phyloP scores from a whole-genome alignment of 2,329 filamentous ascomycete genomes.

The Pestalotiopsis sp. region DNA sequence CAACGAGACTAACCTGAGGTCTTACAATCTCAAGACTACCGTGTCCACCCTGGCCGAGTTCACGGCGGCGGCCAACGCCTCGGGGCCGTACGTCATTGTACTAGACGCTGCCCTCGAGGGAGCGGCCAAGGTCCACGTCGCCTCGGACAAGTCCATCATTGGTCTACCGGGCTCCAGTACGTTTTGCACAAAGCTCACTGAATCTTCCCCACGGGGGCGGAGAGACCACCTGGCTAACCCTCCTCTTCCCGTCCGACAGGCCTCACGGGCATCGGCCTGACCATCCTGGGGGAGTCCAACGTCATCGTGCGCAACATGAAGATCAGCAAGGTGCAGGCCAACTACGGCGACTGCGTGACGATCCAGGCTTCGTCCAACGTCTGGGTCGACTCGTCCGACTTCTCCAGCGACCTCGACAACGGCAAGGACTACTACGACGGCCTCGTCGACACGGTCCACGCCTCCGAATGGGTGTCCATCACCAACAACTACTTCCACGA shows the following conservation, averaged over 20 bases:
- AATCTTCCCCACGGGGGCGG: no score
- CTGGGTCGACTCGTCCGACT: conserved; percentile 70
- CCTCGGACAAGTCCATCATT: conserved; percentile 53
- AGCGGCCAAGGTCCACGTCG: conserved; percentile 43
- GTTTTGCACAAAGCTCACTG: conserved; percentile 9
- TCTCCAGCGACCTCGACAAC: conserved; percentile 56
- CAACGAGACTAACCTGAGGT: background rate
- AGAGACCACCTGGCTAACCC: no score
- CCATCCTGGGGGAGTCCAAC: conserved; percentile 54
- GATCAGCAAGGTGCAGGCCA: conserved; percentile 57
- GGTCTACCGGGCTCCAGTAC: conserved; percentile 40
- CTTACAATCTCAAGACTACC: conserved; percentile 37
- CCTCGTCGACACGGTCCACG: conserved; percentile 65
- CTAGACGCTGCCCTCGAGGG: conserved; percentile 46
- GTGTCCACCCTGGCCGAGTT: conserved; percentile 54
- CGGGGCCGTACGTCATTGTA: conserved; percentile 45
- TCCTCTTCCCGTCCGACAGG: no score
- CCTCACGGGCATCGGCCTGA: conserved; percentile 50
- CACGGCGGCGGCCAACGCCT: conserved; percentile 48
- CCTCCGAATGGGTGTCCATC: conserved; percentile 60
- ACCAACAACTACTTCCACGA: conserved; percentile 45
- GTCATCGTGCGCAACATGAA: conserved; percentile 66
- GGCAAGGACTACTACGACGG: conserved; percentile 74
- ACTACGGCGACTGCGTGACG: conserved; percentile 60
- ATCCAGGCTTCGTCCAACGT: conserved; percentile 59